Conservation (phyloP, 257 asterid species). For the Agastache rugosa region DNA sequence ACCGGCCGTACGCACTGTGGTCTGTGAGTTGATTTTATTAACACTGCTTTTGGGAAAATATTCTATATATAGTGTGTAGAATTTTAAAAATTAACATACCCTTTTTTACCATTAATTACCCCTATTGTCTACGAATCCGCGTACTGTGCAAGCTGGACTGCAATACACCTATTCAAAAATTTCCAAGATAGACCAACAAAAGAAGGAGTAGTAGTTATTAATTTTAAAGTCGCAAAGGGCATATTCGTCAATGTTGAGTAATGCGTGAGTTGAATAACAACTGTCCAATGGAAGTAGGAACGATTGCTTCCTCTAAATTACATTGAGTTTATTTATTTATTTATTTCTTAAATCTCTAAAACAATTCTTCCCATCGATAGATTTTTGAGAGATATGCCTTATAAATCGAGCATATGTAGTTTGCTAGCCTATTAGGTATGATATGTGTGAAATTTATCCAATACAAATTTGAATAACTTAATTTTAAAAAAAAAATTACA, state of each 20-base stretch:
- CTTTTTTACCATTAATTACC: background rate
- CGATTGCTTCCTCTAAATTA: conserved; percentile 10
- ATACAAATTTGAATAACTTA: no score
- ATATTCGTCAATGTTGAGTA: background rate
- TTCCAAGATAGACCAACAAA: background rate
- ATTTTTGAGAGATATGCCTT: no score
- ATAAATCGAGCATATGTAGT: no score
- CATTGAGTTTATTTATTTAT: no score
- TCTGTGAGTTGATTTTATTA: background rate
- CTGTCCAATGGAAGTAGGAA: background rate
- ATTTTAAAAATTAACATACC: background rate
- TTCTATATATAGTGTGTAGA: background rate
- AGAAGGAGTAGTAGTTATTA: background rate
- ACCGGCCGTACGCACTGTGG: no score
- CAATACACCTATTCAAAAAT: background rate
- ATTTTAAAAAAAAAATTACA: no score
- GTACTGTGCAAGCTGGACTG: conserved; percentile 17
- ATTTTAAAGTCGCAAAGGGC: background rate
- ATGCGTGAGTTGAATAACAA: background rate
- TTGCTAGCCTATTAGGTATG: no score
- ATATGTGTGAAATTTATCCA: no score
- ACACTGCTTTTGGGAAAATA: background rate
- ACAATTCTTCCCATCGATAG: no score
- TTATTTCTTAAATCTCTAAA: no score
- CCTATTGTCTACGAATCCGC: background rate